Percentiles rank a stretch among this genome's conserved stretches.
These are phyloP conservation scores for Aspergillus ibericus DNA, from an alignment of 2,329 filamentous ascomycete genomes.

Conservation along the genomic window DNA sequence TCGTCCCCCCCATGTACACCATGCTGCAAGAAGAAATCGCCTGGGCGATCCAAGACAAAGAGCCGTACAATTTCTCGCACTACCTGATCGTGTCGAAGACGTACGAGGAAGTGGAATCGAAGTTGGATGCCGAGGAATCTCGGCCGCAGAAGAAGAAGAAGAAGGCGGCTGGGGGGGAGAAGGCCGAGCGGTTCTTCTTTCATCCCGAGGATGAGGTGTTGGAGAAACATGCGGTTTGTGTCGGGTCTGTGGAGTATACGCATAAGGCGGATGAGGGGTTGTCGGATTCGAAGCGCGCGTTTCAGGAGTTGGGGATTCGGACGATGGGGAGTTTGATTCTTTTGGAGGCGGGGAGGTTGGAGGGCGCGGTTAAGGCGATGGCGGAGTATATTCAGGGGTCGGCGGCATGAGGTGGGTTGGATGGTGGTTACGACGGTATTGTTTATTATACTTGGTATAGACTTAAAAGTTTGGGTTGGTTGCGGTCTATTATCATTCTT, in stretches of 20 bases:
- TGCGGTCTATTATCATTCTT: constrained; percentile 2
- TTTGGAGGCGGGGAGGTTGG: constrained; percentile 77
- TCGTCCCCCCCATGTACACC: constrained; percentile 88
- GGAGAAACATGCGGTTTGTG: constrained; percentile 70
- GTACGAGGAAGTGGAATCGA: constrained; percentile 85
- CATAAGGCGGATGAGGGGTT: constrained; percentile 74
- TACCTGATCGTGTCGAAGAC: constrained; percentile 89
- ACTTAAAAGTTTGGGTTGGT: constrained; percentile 2
- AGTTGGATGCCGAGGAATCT: constrained; percentile 66
- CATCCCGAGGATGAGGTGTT: constrained; percentile 93
- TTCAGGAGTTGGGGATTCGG: constrained; percentile 88
- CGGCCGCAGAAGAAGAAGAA: constrained; percentile 68
- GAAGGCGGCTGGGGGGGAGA: constrained; percentile 39
- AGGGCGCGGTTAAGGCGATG: constrained; percentile 72
- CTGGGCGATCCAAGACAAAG: constrained; percentile 82
- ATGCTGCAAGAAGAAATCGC: constrained; percentile 92
- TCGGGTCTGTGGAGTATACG: constrained; percentile 73
- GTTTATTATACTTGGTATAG: constrained; percentile 4
- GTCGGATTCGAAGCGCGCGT: constrained; percentile 89
- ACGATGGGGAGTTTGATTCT: constrained; percentile 81
- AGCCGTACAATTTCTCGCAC: constrained; percentile 90
- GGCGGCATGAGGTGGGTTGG: constrained; percentile 3
- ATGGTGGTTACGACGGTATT: background rate
- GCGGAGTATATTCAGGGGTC: constrained; percentile 62
- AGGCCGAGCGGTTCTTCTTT: constrained; percentile 76